Conservation (phyloP, 345 rosid genomes). For the Xanthoceras sorbifolium region DNA sequence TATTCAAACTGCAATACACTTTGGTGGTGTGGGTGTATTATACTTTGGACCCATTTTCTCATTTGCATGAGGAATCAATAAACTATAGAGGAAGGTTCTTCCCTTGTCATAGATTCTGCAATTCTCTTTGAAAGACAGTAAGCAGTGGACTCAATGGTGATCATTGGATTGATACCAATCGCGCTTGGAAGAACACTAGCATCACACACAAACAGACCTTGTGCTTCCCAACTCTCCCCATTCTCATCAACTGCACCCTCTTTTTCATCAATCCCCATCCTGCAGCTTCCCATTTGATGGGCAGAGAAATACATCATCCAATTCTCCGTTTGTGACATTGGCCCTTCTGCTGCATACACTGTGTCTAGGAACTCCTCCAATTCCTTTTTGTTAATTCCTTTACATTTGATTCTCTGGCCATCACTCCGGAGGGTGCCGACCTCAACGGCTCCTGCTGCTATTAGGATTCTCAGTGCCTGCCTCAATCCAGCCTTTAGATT, state of each 20-base stretch:
- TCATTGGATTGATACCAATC: conserved; percentile 74
- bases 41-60: not conserved
- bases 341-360: conserved; percentile 37
- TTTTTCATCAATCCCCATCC: conserved; percentile 49
- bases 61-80: not conserved
- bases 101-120: conserved; percentile 33
- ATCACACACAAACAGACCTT: conserved; percentile 57
- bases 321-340: conserved; percentile 31
- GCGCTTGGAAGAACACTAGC: conserved; percentile 65
- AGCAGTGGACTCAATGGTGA: conserved; percentile 69
- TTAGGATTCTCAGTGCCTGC: conserved; percentile 51
- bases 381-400: conserved; percentile 39
- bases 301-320: conserved; percentile 51
- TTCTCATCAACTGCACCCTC: conserved; percentile 57
- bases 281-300: conserved; percentile 74
- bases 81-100: conserved; percentile 14
- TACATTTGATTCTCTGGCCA: conserved; percentile 48
- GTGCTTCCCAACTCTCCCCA: conserved; percentile 70
- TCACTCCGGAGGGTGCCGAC: conserved; percentile 67
- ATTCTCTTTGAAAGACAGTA: conserved; percentile 57
- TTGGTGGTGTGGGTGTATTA: not conserved
- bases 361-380: conserved; percentile 50
- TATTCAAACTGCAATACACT: not conserved
- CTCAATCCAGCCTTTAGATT: conserved; percentile 51
- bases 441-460: conserved; percentile 70